A percentile compares a stretch with the other conserved stretches of the same genome.
Conservation (phyloP, 306 rosid species). For the Gastrolobium villosum region DNA sequence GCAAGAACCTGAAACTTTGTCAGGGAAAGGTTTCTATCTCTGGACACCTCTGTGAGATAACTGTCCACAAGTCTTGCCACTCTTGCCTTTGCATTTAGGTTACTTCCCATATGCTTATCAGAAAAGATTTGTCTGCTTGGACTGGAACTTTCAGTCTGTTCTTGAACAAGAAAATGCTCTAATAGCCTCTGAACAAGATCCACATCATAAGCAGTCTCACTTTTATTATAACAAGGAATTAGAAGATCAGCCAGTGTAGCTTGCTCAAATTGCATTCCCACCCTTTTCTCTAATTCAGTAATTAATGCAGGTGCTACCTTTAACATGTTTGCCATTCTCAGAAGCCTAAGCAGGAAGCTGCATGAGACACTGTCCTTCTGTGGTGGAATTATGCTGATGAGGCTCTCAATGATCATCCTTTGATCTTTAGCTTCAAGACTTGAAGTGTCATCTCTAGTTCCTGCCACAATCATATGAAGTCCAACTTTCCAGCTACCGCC, state of each 20-base stretch:
- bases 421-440: conserved; percentile 79
- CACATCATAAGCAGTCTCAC: conserved; percentile 79
- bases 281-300: conserved; percentile 92
- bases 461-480: conserved; percentile 79
- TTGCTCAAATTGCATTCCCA: conserved; percentile 98
- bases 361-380: conserved; percentile 95
- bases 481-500: conserved; percentile 74
- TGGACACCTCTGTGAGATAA: conserved; percentile 93
- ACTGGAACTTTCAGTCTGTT: conserved; percentile 80
- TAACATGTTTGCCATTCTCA: conserved; percentile 90
- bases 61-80: conserved; percentile 97
- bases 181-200: conserved; percentile 95
- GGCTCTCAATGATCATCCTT: conserved; percentile 91
- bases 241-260: conserved; percentile 85
- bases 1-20: conserved; percentile 99
- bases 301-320: conserved; percentile 89
- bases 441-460: conserved; percentile 66
- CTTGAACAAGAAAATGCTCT: conserved; percentile 96
- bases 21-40: conserved; percentile 91
- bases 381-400: conserved; percentile 93
- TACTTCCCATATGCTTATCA: conserved; percentile 62
- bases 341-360: conserved; percentile 88
- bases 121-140: conserved; percentile 70
- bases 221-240: conserved; percentile 72
- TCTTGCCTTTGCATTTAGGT: conserved; percentile 87